Percentiles rank a stretch among this genome's conserved stretches.
Evolutionary conservation across 768 basidiomycete genomes (phyloP).

Genomic region (Boletus bicolor): DNA sequence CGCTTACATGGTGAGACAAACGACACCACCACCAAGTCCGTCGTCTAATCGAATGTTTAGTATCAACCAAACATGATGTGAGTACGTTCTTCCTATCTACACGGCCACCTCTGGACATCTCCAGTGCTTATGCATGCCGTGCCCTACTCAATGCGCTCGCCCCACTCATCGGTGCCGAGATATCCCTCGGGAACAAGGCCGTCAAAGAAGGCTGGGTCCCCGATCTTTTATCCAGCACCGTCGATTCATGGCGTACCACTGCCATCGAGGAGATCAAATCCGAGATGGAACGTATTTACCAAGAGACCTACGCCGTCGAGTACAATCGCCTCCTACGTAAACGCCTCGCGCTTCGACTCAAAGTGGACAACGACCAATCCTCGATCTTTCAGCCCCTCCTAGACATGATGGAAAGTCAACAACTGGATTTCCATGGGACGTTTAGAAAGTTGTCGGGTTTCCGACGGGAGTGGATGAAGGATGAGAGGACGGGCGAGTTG

Average conservation of each 20-base stretch:
- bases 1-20: constrained; percentile 51
- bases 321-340: constrained; percentile 72
- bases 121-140: constrained; percentile 73
- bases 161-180: constrained; percentile 84
- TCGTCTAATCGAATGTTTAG: constrained; percentile 32
- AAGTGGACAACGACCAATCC: constrained; percentile 55
- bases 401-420: constrained; percentile 65
- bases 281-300: constrained; percentile 60
- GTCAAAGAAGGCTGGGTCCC: constrained; percentile 62
- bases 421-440: constrained; percentile 85
- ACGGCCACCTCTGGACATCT: constrained; percentile 2
- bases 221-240: constrained; percentile 45
- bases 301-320: constrained; percentile 56
- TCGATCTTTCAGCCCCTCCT: constrained; percentile 65
- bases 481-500: constrained; percentile 18
- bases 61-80: constrained; percentile 80
- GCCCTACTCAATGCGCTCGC: constrained; percentile 75
- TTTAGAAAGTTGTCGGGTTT: constrained; percentile 74
- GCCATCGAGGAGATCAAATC: constrained; percentile 52
- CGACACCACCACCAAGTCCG: background rate
- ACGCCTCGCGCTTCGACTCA: constrained; percentile 74
- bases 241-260: constrained; percentile 58
- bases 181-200: constrained; percentile 47
- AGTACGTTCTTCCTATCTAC: constrained; percentile 21
- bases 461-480: constrained; percentile 37